Percentiles rank a stretch among this genome's conserved stretches.
Evolutionary conservation across 495 filamentous ascomycete genomes (phyloP).

Genomic region (Xylaria intraflava): DNA sequence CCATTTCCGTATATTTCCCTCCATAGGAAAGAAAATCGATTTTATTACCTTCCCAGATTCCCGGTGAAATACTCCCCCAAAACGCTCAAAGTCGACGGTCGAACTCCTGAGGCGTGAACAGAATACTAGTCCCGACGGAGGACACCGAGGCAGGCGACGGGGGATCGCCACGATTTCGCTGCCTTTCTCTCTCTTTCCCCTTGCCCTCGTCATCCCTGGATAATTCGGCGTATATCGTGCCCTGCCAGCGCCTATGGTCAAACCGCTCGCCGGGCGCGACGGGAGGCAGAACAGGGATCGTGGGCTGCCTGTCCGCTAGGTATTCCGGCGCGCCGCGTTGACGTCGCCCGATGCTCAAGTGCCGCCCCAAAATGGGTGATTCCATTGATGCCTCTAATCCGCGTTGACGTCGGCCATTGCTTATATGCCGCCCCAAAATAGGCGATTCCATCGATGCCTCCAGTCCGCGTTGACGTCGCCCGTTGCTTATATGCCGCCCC

Average conservation of each 20-base stretch:
- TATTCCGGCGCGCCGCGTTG: not conserved
- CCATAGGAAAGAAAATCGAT: not conserved
- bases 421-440: no score
- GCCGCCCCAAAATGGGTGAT: conserved; percentile 9
- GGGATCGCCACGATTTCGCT: not conserved
- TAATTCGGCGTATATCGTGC: not conserved
- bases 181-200: not conserved
- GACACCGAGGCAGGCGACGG: not conserved
- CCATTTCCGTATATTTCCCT: not conserved
- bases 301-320: not conserved
- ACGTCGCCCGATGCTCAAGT: not conserved
- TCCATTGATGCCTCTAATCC: conserved; percentile 6
- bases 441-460: no score
- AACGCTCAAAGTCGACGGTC: not conserved
- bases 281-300: not conserved
- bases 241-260: conserved; percentile 1
- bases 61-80: not conserved
- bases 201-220: not conserved
- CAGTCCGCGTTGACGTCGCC: not conserved
- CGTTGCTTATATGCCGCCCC: no score
- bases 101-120: not conserved
- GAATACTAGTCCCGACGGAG: conserved; percentile 2
- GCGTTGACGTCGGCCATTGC: no score
- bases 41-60: not conserved
- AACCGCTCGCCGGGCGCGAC: conserved; percentile 1